Evolutionary conservation across 306 rosid species (phyloP), one percentile per base, ranked within the genome.

Genomic region (Casuarina cunninghamiana): DNA sequence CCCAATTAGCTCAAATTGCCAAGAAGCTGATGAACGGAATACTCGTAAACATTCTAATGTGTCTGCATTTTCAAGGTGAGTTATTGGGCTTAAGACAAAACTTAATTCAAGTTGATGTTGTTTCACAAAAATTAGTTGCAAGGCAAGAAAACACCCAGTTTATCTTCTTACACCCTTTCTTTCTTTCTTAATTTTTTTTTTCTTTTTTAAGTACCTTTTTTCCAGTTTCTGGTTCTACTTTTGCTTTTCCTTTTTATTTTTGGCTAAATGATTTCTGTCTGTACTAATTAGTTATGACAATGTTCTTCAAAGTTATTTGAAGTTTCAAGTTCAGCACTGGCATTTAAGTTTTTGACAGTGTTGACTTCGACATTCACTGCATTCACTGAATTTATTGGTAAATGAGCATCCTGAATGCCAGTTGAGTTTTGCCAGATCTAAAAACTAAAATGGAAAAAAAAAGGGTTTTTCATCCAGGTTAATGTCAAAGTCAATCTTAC

Each of bases 41-140:
- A 75, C 73, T 17, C 85, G 88, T 77, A 86, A 85, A 80, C 93
- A 78, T 76, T 90, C 96, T 69, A 75, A 82, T 78, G 86, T 83
- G 50, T 90, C 96, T 73, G 91, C 96, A 35, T 93, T 93, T 84
- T 85, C 96, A 81, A 26, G 88, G 97, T 93, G 69, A 86, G 92
- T 68, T 44, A 76, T 42, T 12, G 42, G 63, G 50, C 49, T 66
- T n/a, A 42, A 73, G 61, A 79, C 65, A 13, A 0, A 17, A 48
- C 39, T 46, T 70, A 9, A 21, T 35, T 15, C 41, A 15, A n/a
- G 53, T 26, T 21, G 39, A 46, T 71, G 48, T 71, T 32, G 12
- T 26, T 48, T 39, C 45, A 37, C 35, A 60, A 43, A 19, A 38
- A 68, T 66, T 53, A n/a, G 53, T 50, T 4, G 19, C 11, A 57